Evolutionary conservation across 2,329 filamentous ascomycete genomes (phyloP).

Genomic region (Colletotrichum shisoi): DNA sequence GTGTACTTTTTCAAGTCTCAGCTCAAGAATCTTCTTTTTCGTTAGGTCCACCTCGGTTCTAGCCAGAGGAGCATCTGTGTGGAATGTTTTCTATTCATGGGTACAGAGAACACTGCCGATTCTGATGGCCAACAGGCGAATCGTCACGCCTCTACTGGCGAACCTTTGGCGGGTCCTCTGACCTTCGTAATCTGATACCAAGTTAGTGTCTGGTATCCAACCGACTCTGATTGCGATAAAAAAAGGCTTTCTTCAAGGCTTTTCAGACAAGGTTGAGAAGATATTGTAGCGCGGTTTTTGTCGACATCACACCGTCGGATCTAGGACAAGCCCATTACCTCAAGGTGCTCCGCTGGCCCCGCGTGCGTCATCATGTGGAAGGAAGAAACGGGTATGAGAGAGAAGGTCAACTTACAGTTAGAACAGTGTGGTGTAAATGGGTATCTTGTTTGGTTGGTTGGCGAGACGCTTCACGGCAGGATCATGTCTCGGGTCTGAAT

Average conservation of each 20-base stretch:
- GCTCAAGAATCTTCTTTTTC: conserved; percentile 17
- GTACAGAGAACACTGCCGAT: neutral
- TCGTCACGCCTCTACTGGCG: neutral
- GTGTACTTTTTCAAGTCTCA: conserved; percentile 13
- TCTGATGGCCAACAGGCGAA: conserved; percentile 1
- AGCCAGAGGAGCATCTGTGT: neutral
- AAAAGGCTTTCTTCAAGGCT: neutral
- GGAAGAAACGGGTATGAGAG: conserved; percentile 3
- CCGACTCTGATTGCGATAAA: neutral
- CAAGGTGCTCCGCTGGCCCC: conserved; percentile 58
- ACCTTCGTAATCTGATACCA: neutral
- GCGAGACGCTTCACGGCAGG: neutral
- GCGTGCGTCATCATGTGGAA: conserved; percentile 60
- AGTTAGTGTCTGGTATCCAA: neutral
- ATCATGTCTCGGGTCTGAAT: conserved; percentile 62
- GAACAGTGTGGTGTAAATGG: conserved; percentile 29
- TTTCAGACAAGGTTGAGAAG: conserved; percentile 72
- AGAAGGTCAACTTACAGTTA: conserved; percentile 38
- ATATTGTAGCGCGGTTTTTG: conserved; percentile 69
- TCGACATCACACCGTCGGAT: conserved; percentile 58
- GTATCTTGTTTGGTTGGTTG: conserved; percentile 27
- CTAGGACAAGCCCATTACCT: conserved; percentile 40
- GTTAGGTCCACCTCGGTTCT: neutral
- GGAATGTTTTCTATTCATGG: neutral
- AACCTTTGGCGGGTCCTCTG: neutral